Conservation (phyloP, 352 stramenopile species). For the Phytophthora pluvialis region DNA sequence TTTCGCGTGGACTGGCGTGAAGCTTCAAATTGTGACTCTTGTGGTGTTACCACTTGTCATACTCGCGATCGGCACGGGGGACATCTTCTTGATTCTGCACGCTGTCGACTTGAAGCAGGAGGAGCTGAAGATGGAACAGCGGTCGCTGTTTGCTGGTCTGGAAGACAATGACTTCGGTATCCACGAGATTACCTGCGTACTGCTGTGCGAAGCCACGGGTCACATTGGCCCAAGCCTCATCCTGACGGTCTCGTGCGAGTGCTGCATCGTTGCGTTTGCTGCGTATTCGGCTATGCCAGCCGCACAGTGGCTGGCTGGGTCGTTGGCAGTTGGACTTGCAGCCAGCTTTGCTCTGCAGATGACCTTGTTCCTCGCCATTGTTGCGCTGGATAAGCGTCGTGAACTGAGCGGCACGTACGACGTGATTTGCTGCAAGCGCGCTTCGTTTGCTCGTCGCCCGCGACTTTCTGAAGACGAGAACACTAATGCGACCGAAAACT, state of each 20-base stretch:
- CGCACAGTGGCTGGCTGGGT: conserved; percentile 68
- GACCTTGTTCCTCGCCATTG: conserved; percentile 67
- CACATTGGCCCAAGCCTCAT: conserved; percentile 72
- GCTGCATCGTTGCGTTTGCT: conserved; percentile 55
- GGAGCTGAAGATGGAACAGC: conserved; percentile 51
- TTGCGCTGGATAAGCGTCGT: conserved; percentile 74
- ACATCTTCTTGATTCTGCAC: conserved; percentile 76
- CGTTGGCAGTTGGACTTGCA: conserved; percentile 48
- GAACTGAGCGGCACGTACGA: conserved; percentile 67
- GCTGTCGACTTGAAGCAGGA: conserved; percentile 57
- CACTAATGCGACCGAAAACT: conserved; percentile 37
- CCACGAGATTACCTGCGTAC: conserved; percentile 54
- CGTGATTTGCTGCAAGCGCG: conserved; percentile 57
- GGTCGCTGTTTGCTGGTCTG: conserved; percentile 54
- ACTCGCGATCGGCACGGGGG: conserved; percentile 72
- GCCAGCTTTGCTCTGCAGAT: conserved; percentile 71
- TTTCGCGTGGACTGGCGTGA: conserved; percentile 66
- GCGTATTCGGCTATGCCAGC: conserved; percentile 72
- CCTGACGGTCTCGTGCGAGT: conserved; percentile 52
- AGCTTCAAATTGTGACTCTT: conserved; percentile 77
- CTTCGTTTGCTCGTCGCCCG: conserved; percentile 25
- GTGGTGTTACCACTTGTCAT: conserved; percentile 69
- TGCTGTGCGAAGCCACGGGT: conserved; percentile 52
- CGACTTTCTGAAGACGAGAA: conserved; percentile 39
- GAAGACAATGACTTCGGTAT: conserved; percentile 54